phyloP scores from a whole-genome alignment of 108 stramenopile genomes.

The Aurantiochytrium sp. region DNA sequence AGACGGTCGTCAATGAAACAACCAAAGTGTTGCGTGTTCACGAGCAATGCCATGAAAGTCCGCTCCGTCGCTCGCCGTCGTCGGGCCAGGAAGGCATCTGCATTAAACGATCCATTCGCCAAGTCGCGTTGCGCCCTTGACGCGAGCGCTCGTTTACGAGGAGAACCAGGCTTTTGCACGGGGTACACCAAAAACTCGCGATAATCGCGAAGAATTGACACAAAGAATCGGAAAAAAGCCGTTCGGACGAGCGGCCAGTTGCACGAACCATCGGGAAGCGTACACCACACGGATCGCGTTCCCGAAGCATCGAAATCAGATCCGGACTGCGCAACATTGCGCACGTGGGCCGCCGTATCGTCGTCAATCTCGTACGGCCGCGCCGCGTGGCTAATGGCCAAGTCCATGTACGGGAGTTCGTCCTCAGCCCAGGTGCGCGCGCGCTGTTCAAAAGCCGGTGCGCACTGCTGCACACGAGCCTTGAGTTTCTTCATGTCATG shows the following conservation, averaged over 20 bases:
- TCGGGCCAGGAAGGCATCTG: constrained; percentile 53
- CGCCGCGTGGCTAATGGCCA: constrained; percentile 29
- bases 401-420: constrained; percentile 36
- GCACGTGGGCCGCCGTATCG: constrained; percentile 62
- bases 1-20: constrained; percentile 70
- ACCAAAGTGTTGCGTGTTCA: constrained; percentile 71
- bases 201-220: constrained; percentile 67
- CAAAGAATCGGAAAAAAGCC: constrained; percentile 66
- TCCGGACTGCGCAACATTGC: constrained; percentile 58
- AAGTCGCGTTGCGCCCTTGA: constrained; percentile 23
- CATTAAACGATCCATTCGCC: constrained; percentile 31
- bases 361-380: constrained; percentile 41
- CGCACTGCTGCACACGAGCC: constrained; percentile 30
- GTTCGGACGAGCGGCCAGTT: constrained; percentile 39
- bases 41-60: constrained; percentile 59
- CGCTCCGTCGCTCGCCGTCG: constrained; percentile 55
- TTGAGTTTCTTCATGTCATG: constrained; percentile 41
- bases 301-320: constrained; percentile 59
- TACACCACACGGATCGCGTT: constrained; percentile 64
- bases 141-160: constrained; percentile 30
- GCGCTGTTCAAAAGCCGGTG: not conserved
- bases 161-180: constrained; percentile 50
- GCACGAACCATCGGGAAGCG: constrained; percentile 56
- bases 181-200: constrained; percentile 71
- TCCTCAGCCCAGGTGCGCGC: constrained; percentile 42